Conservation (phyloP, 2,329 filamentous ascomycete genomes). For the Ophiostoma novo-ulmi region DNA sequence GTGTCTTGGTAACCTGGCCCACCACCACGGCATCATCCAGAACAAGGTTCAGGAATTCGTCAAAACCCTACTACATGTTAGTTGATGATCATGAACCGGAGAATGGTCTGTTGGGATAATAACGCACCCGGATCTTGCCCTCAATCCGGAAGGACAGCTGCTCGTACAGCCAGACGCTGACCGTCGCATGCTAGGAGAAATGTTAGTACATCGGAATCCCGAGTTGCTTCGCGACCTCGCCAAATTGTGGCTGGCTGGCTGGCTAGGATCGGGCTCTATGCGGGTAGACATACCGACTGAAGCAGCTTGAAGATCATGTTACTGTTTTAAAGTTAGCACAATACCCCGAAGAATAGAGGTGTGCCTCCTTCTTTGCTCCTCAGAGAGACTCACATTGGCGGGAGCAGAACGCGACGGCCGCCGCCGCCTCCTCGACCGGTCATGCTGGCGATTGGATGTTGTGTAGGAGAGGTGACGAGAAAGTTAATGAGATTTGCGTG, state of each 20-base stretch:
- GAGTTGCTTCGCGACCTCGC: neutral
- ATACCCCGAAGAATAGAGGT: neutral
- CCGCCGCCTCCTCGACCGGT: slow-evolving; percentile 56
- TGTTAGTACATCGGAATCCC: neutral
- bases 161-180: slow-evolving; percentile 96
- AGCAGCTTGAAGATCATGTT: slow-evolving; percentile 94
- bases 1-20: slow-evolving; percentile 73
- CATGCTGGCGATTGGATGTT: slow-evolving; percentile 36
- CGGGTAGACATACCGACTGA: slow-evolving; percentile 41
- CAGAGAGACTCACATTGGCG: slow-evolving; percentile 43
- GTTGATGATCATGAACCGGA: neutral
- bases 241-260: neutral
- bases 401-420: slow-evolving; percentile 55
- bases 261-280: neutral
- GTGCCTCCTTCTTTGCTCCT: neutral
- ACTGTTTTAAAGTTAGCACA: slow-evolving; percentile 28
- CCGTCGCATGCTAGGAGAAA: slow-evolving; percentile 61
- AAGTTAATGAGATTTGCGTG: neutral
- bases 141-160: slow-evolving; percentile 91
- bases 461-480: neutral
- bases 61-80: slow-evolving; percentile 65
- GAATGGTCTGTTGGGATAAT: neutral
- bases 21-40: slow-evolving; percentile 89
- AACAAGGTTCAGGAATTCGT: slow-evolving; percentile 99
- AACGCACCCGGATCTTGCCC: slow-evolving; percentile 81